phyloP scores from a whole-genome alignment of 2,329 filamentous ascomycete genomes.

The Pestalotiopsis sp. region DNA sequence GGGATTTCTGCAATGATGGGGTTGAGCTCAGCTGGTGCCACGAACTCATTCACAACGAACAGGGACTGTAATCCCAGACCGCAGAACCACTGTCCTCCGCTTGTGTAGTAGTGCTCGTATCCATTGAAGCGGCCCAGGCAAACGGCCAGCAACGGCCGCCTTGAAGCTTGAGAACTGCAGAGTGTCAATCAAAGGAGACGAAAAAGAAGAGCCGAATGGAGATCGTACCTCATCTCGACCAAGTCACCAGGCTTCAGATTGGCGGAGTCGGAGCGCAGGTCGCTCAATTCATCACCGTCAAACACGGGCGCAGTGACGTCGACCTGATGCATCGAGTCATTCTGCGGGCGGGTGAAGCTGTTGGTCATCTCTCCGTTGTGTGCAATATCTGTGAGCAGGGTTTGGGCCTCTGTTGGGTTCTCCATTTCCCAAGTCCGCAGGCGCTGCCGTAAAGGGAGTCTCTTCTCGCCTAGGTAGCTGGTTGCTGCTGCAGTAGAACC shows the following conservation, averaged over 20 bases:
- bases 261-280: constrained; percentile 35
- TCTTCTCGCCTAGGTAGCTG: not conserved
- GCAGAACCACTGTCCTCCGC: constrained; percentile 53
- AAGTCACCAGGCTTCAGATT: constrained; percentile 49
- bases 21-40: constrained; percentile 41
- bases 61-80: constrained; percentile 44
- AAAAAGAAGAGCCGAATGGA: not conserved
- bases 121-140: constrained; percentile 55
- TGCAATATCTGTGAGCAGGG: constrained; percentile 32
- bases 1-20: constrained; percentile 44
- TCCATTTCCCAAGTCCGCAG: constrained; percentile 45
- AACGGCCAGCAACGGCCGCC: constrained; percentile 52
- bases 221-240: constrained; percentile 48
- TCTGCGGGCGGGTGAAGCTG: constrained; percentile 37
- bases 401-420: constrained; percentile 30
- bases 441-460: constrained; percentile 40
- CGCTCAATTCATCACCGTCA: constrained; percentile 39
- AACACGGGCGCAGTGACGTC: constrained; percentile 34
- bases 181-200: not conserved
- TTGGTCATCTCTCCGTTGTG: constrained; percentile 34
- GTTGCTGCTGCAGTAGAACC: not conserved
- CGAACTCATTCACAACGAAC: constrained; percentile 55
- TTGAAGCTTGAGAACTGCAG: constrained; percentile 37
- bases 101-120: constrained; percentile 57
- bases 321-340: constrained; percentile 31